Base-by-base conservation (phyloP, 495 filamentous ascomycete genomes). In the Pseudoneurospora amorphoporcata region DNA sequence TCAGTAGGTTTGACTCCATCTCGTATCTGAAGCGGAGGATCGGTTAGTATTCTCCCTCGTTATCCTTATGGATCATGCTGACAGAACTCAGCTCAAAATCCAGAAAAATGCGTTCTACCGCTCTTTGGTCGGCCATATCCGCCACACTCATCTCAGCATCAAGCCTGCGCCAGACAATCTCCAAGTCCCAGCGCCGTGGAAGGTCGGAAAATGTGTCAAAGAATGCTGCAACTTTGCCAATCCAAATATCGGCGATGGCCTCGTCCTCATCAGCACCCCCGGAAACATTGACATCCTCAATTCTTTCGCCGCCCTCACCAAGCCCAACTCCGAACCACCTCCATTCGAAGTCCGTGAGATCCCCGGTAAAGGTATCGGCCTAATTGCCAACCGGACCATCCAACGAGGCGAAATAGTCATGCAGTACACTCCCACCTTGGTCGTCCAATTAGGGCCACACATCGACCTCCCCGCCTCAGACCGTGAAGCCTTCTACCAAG, bases 361-460 rank as follows among this genome's bases (percentile, higher is more conserved):
- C 2, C 73, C 79, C 0, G 81, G 81, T 6, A 85, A 84, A 41
- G 84, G 83, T 0, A 71, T 76, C 6, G 84, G 84, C 0, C 70
- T 85, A 37, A 70, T 84, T 7, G 82, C 83, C n/a, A 79, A 79
- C 39, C 69, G 80, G 17, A 77, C 77, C 7, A 84, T 85, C 61
- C 72, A 23, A 4, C 78, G 76, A 35, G 82, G 82, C 23, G 84
- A 84, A 69, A 73, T 78, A 39, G 73, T 85, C 68, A 79, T 84
- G 75, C 71, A 77, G 1, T 77, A 76, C 35, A 58, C 73, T 1
- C 79, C 82, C 12, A 75, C 77, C 6, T 38, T 84, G 43, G 58
- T 83, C 37, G 75, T 80, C 42, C 79, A 82, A 68, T 73, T 73
- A 4, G 72, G 68, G 0, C 70, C 80, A 29, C 78, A 83, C 40